Percentiles rank a stretch among this genome's conserved stretches.
These are phyloP conservation scores for Neurospora sp. DNA, from an alignment of 495 filamentous ascomycete genomes.

Conservation along the genomic window DNA sequence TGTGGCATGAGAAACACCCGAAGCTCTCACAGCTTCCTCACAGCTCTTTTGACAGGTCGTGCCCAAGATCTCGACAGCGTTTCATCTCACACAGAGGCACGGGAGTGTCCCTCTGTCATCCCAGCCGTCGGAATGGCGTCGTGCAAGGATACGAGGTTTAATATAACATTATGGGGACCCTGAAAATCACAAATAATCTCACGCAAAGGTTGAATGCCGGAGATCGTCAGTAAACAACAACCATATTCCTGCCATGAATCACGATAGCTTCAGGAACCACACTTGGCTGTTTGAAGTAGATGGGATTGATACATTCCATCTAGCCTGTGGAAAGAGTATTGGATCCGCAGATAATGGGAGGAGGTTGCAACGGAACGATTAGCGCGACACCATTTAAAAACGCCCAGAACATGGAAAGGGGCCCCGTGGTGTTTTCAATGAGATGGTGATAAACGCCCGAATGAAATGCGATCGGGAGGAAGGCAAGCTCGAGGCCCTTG, in stretches of 20 bases:
- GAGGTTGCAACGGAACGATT: background rate
- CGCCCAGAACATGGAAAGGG: background rate
- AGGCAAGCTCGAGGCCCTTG: background rate
- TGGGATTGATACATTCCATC: background rate
- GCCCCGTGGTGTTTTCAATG: background rate
- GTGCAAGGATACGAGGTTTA: background rate
- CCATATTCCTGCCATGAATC: background rate
- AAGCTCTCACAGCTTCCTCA: background rate
- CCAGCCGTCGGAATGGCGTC: background rate
- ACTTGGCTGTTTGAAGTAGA: background rate
- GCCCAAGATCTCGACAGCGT: background rate
- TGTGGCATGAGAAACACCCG: background rate
- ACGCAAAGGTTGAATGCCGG: background rate
- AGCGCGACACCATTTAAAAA: background rate
- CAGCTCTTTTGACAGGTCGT: background rate
- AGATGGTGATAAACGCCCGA: background rate
- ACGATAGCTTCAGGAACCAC: background rate
- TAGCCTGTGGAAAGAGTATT: background rate
- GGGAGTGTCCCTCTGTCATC: background rate
- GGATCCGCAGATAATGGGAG: background rate
- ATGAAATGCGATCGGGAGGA: background rate
- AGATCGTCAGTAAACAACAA: background rate
- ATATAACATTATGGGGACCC: background rate
- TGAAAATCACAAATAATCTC: background rate
- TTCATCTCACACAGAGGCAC: background rate